Evolutionary conservation across 768 basidiomycete genomes (phyloP).

Genomic region (Lentinula sp.): DNA sequence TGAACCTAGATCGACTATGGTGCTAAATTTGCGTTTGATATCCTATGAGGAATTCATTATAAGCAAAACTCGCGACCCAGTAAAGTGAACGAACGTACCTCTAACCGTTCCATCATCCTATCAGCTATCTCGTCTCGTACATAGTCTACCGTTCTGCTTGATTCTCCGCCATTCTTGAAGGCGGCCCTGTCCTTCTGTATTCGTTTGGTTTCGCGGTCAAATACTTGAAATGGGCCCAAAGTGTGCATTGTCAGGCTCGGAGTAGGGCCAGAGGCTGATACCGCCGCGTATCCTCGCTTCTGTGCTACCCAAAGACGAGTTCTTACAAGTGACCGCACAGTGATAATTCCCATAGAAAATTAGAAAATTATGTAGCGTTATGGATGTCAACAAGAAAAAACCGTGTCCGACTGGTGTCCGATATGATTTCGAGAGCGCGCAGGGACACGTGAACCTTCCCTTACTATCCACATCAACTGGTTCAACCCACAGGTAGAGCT

Average conservation of each 20-base stretch:
- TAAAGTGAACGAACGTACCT: constrained; percentile 41
- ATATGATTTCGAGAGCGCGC: no score
- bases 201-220: constrained; percentile 76
- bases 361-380: neutral
- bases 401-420: no score
- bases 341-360: neutral
- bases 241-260: constrained; percentile 30
- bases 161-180: constrained; percentile 42
- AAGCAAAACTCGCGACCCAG: neutral
- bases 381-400: neutral
- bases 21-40: constrained; percentile 77
- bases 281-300: constrained; percentile 41
- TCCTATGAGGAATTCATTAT: constrained; percentile 48
- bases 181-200: constrained; percentile 77
- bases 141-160: constrained; percentile 84
- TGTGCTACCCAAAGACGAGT: neutral
- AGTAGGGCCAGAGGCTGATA: constrained; percentile 36
- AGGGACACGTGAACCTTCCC: no score
- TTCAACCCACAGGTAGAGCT: no score
- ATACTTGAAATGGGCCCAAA: constrained; percentile 72
- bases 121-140: constrained; percentile 88
- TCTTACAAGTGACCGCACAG: neutral
- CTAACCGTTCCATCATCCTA: constrained; percentile 82
- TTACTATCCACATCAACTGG: no score
- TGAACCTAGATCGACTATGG: constrained; percentile 82